Percentiles rank a stretch among this genome's conserved stretches.
These are phyloP conservation scores for Aureobasidium pullulans DNA, from an alignment of 2,329 filamentous ascomycete genomes.

Conservation along the genomic window DNA sequence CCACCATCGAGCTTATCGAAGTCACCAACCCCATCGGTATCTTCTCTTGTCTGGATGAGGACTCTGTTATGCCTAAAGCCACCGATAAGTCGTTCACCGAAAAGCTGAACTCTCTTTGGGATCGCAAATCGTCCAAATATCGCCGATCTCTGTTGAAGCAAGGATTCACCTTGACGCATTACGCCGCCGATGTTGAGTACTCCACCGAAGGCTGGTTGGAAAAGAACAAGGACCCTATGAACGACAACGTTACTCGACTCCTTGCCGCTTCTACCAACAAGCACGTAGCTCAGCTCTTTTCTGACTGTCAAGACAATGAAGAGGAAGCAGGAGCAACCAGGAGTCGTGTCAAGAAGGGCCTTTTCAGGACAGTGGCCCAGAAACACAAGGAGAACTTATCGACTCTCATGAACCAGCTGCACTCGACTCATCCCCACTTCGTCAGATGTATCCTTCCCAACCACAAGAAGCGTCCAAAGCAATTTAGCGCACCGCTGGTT, in stretches of 20 bases:
- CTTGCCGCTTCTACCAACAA: conserved; percentile 74
- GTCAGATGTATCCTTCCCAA: conserved; percentile 97
- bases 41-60: conserved; percentile 95
- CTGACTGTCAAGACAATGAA: conserved; percentile 76
- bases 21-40: conserved; percentile 95
- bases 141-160: conserved; percentile 78
- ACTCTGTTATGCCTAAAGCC: conserved; percentile 97
- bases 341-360: conserved; percentile 88
- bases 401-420: conserved; percentile 87
- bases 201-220: conserved; percentile 91
- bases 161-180: conserved; percentile 93
- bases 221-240: conserved; percentile 97
- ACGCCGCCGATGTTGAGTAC: conserved; percentile 96
- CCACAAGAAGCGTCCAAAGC: conserved; percentile 93
- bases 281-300: conserved; percentile 78
- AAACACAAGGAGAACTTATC: conserved; percentile 97
- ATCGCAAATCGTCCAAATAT: conserved; percentile 92
- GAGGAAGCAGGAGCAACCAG: conserved; percentile 61
- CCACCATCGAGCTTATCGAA: conserved; percentile 96
- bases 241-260: conserved; percentile 90
- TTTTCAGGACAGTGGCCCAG: conserved; percentile 95
- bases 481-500: conserved; percentile 85
- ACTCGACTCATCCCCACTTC: conserved; percentile 96
- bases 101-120: conserved; percentile 94
- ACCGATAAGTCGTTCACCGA: conserved; percentile 96